These are phyloP conservation scores for Colletotrichum sp. DNA, from an alignment of 2,329 filamentous ascomycete species.

Conservation along the genomic window DNA sequence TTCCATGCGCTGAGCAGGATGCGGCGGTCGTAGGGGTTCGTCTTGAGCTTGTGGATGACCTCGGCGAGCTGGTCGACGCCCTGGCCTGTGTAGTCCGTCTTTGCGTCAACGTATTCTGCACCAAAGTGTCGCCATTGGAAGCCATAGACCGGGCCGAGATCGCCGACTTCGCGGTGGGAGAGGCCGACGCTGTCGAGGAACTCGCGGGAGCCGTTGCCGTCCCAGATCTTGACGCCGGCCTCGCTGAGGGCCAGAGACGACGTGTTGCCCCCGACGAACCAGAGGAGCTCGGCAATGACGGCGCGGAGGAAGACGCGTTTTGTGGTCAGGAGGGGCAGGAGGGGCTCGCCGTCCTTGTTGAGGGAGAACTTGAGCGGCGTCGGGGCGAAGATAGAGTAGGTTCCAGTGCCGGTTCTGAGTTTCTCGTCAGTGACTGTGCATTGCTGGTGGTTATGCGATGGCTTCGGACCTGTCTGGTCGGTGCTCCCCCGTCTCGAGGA, in stretches of 20 bases:
- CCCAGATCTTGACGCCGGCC: constrained; percentile 95
- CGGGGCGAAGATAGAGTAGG: constrained; percentile 87
- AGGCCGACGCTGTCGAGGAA: constrained; percentile 89
- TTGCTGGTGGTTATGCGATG: neutral
- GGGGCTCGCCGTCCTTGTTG: constrained; percentile 62
- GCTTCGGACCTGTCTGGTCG: constrained; percentile 78
- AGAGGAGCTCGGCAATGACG: constrained; percentile 90
- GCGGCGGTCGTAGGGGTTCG: constrained; percentile 84
- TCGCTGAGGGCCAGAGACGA: constrained; percentile 78
- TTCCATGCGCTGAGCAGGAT: constrained; percentile 97
- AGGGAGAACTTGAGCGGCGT: constrained; percentile 86
- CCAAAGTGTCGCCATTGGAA: constrained; percentile 99
- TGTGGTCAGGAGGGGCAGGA: constrained; percentile 93
- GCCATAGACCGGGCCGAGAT: constrained; percentile 94
- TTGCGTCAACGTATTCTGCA: constrained; percentile 81
- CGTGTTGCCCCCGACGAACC: constrained; percentile 90
- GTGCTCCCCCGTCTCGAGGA: constrained; percentile 83
- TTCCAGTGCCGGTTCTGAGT: constrained; percentile 87
- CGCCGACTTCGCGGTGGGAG: constrained; percentile 80
- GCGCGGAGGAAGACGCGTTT: constrained; percentile 95
- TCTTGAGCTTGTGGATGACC: constrained; percentile 84
- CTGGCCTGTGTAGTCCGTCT: constrained; percentile 83
- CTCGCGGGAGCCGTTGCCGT: constrained; percentile 90
- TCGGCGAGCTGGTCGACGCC: constrained; percentile 94
- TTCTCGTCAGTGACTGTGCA: neutral